Base-by-base conservation (phyloP, 75 land plant species). In the Picea sitchensis region DNA sequence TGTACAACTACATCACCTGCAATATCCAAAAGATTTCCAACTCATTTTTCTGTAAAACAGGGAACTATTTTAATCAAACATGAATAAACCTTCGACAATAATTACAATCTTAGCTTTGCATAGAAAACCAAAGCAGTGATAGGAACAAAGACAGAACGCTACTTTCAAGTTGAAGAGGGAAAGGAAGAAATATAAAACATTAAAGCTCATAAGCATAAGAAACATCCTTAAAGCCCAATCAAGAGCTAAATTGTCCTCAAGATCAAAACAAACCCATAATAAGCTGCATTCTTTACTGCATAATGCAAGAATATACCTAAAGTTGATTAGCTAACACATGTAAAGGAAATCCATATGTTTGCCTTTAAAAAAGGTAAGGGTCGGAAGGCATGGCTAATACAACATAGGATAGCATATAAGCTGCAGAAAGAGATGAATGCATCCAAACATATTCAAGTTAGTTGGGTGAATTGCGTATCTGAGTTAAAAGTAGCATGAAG, bases 1-100 rank as follows among this genome's bases (percentile, higher is more conserved):
- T 98, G 99, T 67, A 98, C 91, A 57, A 98, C 98, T 4, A 98
- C 99, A 84, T 98, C 99, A 63, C 99, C 99, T 98, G 86, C 30
- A 84, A 84, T 12, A 71, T 44, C 26, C 14, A 20, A 71, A n/a
- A 20, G 0, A 71, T 17, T n/a, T n/a, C 54, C 13, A 71, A 20
- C 13, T 47, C 74, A 71, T 17, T 44, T 44, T 20, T 41, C 38
- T 41, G 51, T 51, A 51, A 51, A 71, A 38, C 36, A 20, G 56
- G 23, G n/a, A 71, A 71, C 5, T 14, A 7, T 44, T n/a, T 12
- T 18, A 71, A 47, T 44, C 54, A 20, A 15, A 71, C 0, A 41
- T 18, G n/a, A 71, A 71, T 20, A 44, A 71, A 71, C 23, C 74
- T 71, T 71, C 74, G 44, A 44, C 20, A 71, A 8, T 41, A 44